Conservation (phyloP, 108 stramenopile species). For the Skeletonema potamos region DNA sequence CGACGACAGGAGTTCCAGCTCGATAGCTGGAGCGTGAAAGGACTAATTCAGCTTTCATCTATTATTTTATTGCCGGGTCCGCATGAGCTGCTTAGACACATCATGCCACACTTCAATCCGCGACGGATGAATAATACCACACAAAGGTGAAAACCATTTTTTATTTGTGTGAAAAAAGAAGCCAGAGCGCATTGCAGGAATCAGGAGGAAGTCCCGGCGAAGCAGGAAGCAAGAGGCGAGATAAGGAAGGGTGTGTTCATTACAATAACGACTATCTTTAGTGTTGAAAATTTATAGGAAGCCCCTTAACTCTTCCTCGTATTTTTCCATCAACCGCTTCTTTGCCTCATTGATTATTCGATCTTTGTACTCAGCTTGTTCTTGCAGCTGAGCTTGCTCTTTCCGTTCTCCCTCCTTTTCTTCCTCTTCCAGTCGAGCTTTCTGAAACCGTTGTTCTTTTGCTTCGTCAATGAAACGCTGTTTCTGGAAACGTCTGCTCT, state of each 20-base stretch:
- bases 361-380: slow-evolving; percentile 53
- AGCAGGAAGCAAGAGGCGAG: too few relatives aligned
- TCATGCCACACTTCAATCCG: too few relatives aligned
- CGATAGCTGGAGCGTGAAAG: slow-evolving; percentile 40
- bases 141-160: too few relatives aligned
- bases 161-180: too few relatives aligned
- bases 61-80: neutral
- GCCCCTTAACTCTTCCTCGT: slow-evolving; percentile 53
- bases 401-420: slow-evolving; percentile 49
- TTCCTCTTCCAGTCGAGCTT: slow-evolving; percentile 32
- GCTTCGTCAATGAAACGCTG: slow-evolving; percentile 47
- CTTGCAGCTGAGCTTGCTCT: slow-evolving; percentile 25
- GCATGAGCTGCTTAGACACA: too few relatives aligned
- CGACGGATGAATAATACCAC: too few relatives aligned
- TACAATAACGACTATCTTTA: too few relatives aligned
- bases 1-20: slow-evolving; percentile 36
- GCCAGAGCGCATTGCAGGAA: too few relatives aligned
- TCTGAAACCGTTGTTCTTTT: slow-evolving; percentile 43
- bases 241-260: too few relatives aligned
- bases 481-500: slow-evolving; percentile 32
- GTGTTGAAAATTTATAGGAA: slow-evolving; percentile 23
- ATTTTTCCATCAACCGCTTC: slow-evolving; percentile 50
- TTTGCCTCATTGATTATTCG: slow-evolving; percentile 58
- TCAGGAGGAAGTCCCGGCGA: too few relatives aligned
- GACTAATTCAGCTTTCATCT: slow-evolving; percentile 23